Evolutionary conservation across 2,329 filamentous ascomycete genomes (phyloP).

Genomic region (Lecanicillium sp.): DNA sequence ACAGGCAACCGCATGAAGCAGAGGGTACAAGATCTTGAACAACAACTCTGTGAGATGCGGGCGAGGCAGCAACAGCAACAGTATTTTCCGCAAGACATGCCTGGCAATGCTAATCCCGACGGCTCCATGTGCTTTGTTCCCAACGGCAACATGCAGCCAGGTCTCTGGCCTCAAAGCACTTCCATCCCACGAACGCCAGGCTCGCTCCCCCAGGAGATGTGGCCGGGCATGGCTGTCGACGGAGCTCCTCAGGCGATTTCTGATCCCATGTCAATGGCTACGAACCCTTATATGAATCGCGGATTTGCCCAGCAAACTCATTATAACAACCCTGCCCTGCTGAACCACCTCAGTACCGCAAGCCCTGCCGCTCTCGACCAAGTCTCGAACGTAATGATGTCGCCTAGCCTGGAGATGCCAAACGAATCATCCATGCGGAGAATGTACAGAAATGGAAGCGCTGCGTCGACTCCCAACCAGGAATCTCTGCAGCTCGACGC

Average conservation of each 20-base stretch:
- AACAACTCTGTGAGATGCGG: constrained; percentile 15
- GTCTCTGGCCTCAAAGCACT: constrained; percentile 9
- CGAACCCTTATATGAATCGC: constrained; percentile 5
- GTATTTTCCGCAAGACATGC: constrained; percentile 7
- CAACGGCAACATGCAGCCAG: constrained; percentile 5
- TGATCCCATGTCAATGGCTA: constrained; percentile 1
- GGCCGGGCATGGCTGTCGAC: constrained; percentile 9
- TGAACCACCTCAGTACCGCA: constrained; percentile 4
- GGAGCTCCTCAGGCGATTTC: background rate
- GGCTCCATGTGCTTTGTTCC: constrained; percentile 9
- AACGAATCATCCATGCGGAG: constrained; percentile 6
- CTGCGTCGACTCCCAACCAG: constrained; percentile 9
- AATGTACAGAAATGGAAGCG: constrained; percentile 8
- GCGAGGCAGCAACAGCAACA: constrained; percentile 13
- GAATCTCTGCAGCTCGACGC: constrained; percentile 9
- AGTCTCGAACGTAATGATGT: constrained; percentile 6
- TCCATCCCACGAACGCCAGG: constrained; percentile 7
- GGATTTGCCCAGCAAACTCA: constrained; percentile 5
- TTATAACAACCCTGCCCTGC: constrained; percentile 7
- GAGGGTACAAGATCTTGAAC: constrained; percentile 14
- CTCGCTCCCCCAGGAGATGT: constrained; percentile 11
- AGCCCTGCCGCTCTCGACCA: background rate
- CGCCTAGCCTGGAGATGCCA: constrained; percentile 5
- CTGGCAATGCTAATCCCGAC: constrained; percentile 3
- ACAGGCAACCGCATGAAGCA: constrained; percentile 14